A percentile compares a stretch with the other conserved stretches of the same genome.
Evolutionary conservation across 208 protist genomes (phyloP).

Genomic region (Leptomonas pyrrhocoris): DNA sequence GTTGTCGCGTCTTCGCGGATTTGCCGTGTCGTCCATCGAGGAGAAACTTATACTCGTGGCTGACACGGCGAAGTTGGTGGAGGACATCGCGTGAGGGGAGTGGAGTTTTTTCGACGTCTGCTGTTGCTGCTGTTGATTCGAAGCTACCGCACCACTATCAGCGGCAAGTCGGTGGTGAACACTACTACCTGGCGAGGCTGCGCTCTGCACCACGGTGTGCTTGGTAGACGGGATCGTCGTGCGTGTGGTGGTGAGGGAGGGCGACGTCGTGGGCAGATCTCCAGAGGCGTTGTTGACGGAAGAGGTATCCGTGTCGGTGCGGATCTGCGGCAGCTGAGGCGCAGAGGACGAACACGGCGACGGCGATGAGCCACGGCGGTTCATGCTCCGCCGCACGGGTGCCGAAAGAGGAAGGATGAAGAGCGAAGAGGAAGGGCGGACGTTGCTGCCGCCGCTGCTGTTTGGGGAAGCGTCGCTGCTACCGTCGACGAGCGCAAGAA

Average conservation of each 20-base stretch:
- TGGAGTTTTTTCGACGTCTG: neutral
- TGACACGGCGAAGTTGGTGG: slow-evolving; percentile 3
- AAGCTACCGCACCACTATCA: too few relatives aligned
- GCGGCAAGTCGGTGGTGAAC: too few relatives aligned
- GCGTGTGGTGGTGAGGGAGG: slow-evolving; percentile 7
- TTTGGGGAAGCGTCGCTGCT: too few relatives aligned
- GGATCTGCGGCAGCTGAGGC: slow-evolving; percentile 23
- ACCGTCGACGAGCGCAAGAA: too few relatives aligned
- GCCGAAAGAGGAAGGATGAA: neutral
- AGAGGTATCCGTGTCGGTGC: slow-evolving; percentile 24
- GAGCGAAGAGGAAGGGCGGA: neutral
- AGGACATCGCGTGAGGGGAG: slow-evolving; percentile 1
- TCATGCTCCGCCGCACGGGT: neutral
- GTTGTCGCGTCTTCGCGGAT: neutral
- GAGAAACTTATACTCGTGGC: slow-evolving; percentile 28
- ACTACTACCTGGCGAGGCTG: too few relatives aligned
- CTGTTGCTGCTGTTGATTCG: too few relatives aligned
- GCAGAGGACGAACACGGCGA: slow-evolving; percentile 8
- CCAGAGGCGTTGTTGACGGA: slow-evolving; percentile 24
- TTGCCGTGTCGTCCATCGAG: slow-evolving; percentile 14
- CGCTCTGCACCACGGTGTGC: slow-evolving; percentile 1
- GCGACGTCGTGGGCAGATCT: slow-evolving; percentile 12
- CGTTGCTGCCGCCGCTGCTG: neutral
- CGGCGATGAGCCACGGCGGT: neutral
- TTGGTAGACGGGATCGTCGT: neutral